Evolutionary conservation across 768 basidiomycete genomes (phyloP).

Genomic region (Podaxis mareebaensis): DNA sequence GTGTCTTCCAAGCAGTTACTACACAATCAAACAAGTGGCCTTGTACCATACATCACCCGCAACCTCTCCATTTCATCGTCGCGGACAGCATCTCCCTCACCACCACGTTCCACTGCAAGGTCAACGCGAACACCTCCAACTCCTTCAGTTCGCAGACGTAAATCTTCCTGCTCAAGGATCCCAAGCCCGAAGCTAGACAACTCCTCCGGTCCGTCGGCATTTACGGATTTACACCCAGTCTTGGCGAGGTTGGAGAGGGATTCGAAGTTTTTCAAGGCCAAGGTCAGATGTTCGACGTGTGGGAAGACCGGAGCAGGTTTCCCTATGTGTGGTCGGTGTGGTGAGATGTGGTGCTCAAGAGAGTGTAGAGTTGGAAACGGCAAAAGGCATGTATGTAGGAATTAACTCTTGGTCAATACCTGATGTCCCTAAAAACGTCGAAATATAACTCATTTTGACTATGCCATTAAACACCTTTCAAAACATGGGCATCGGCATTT

Average conservation of each 20-base stretch:
- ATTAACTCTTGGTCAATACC: background rate
- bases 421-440: background rate
- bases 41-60: background rate
- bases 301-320: constrained; percentile 45
- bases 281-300: constrained; percentile 44
- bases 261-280: constrained; percentile 41
- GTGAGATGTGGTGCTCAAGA: constrained; percentile 57
- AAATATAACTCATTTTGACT: background rate
- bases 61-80: constrained; percentile 3
- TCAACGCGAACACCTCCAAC: background rate
- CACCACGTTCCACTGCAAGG: background rate
- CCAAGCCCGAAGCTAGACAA: background rate
- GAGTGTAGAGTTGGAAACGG: constrained; percentile 47
- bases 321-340: constrained; percentile 51
- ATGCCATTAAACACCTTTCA: no score
- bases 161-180: background rate
- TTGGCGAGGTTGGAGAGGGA: constrained; percentile 43
- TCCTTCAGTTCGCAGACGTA: background rate
- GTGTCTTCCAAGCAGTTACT: background rate
- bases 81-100: background rate
- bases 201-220: background rate
- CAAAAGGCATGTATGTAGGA: constrained; percentile 41
- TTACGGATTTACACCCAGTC: constrained; percentile 32
- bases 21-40: background rate
- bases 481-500: no score